Evolutionary conservation across 495 filamentous ascomycete species (phyloP).

Genomic region (Daldinia concentrica): DNA sequence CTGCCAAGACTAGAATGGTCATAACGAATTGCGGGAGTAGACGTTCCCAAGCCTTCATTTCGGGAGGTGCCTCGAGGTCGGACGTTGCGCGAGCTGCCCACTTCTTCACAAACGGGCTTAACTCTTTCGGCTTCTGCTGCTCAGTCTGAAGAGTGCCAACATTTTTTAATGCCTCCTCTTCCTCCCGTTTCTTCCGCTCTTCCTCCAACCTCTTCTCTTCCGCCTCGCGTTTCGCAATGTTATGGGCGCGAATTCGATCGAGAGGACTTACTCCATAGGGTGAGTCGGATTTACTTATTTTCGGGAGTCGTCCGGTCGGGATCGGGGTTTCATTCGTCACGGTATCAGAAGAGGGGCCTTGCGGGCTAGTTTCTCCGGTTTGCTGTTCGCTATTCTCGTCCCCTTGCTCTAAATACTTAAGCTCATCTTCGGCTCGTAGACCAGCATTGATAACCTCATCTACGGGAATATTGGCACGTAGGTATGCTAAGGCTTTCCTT

Average conservation of each 20-base stretch:
- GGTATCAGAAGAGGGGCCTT: slow-evolving; percentile 57
- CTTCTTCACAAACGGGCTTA: slow-evolving; percentile 51
- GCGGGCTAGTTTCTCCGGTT: slow-evolving; percentile 26
- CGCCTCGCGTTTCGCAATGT: slow-evolving; percentile 52
- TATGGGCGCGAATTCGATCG: slow-evolving; percentile 58
- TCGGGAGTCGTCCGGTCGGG: slow-evolving; percentile 38
- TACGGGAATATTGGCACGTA: slow-evolving; percentile 72
- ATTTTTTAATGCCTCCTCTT: slow-evolving; percentile 63
- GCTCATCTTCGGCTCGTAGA: slow-evolving; percentile 63
- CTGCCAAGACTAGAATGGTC: slow-evolving; percentile 59
- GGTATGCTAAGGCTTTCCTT: slow-evolving; percentile 68
- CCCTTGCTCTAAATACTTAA: slow-evolving; percentile 65
- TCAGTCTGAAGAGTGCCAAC: slow-evolving; percentile 60
- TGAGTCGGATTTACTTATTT: slow-evolving; percentile 39
- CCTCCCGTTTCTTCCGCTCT: slow-evolving; percentile 58
- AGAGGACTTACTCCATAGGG: slow-evolving; percentile 60
- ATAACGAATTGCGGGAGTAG: slow-evolving; percentile 72
- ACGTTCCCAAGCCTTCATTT: slow-evolving; percentile 63
- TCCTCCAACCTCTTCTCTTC: slow-evolving; percentile 50
- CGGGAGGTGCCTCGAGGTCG: slow-evolving; percentile 56
- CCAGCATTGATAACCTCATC: slow-evolving; percentile 75
- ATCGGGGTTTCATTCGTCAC: slow-evolving; percentile 42
- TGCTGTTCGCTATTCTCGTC: slow-evolving; percentile 41
- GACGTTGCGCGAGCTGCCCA: slow-evolving; percentile 50
- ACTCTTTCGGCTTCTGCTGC: slow-evolving; percentile 38